Evolutionary conservation across 208 protist genomes (phyloP), one percentile per base, ranked within the genome.

Genomic region (Trypanosoma grayi): DNA sequence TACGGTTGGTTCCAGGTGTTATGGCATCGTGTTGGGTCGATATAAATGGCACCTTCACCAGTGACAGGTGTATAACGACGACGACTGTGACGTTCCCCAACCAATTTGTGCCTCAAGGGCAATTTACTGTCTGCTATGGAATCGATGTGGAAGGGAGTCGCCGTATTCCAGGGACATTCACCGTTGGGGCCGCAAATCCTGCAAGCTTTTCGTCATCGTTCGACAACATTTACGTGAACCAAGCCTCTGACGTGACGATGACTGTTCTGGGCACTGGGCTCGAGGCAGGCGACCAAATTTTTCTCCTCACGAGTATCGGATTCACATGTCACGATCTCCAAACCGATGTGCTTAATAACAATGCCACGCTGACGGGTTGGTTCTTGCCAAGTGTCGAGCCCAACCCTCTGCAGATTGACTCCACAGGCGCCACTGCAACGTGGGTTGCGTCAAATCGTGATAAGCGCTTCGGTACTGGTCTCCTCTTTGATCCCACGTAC

Each of bases 301-400:
- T 96, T 57, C 46, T 96, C 10, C 58, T 96, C 22, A 73, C 90
- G 0, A 59, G 47, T n/a, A 78, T 54, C n/a, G 78, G 79, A 59
- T 89, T 80, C 72, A 75, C 67, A 36, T 96, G 90, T 70, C 90
- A 96, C 74, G 85, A 93, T 73, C 77, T 94, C 47, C 72, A 75
- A 62, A 90, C 61, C 9, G 69, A 58, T 61, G 64, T 53, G 16
- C 60, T 91, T 13, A 70, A 81, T 44, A 70, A 39, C 48, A 81
- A 92, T 59, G 73, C 65, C 10, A 73, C 81, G 36, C 67, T 90
- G 22, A 65, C 66, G 25, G 52, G 51, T 33, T 92, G 80, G 83
- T 80, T 91, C 50, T 56, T 40, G 25, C 87, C 90, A 28, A 88
- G 78, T 56, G 60, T 87, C 16, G 46, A 66, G n/a, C 77, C 87